Conservation (phyloP, 176 grass and related monocot genomes). For the Chloris gayana region DNA sequence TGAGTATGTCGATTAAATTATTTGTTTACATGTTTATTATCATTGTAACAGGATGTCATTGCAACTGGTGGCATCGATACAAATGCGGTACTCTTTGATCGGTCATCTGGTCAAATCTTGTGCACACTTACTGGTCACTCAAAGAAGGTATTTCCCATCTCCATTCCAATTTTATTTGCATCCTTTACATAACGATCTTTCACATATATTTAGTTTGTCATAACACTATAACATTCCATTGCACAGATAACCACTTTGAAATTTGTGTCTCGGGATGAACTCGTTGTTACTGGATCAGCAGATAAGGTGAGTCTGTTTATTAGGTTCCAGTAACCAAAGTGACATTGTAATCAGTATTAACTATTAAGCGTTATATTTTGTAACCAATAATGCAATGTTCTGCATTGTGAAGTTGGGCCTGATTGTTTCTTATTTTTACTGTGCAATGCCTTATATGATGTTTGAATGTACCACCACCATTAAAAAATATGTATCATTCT, state of each 20-base stretch:
- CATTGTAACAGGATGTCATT: conserved; percentile 73
- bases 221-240: conserved; percentile 8
- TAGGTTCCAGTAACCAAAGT: conserved; percentile 3
- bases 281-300: background rate
- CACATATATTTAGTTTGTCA: conserved; percentile 14
- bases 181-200: background rate
- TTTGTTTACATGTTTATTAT: conserved; percentile 35
- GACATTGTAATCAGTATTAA: background rate
- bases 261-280: background rate
- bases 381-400: background rate
- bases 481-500: background rate
- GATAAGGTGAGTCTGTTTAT: conserved; percentile 56
- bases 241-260: background rate
- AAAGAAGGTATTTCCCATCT: conserved; percentile 72
- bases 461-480: background rate
- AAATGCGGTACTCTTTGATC: conserved; percentile 93
- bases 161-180: conserved; percentile 26
- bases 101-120: conserved; percentile 87
- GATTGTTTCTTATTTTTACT: background rate
- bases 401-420: background rate
- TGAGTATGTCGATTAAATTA: conserved; percentile 21
- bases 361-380: background rate
- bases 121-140: conserved; percentile 93
- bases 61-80: conserved; percentile 93
- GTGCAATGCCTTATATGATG: background rate